A percentile compares a stretch with the other conserved stretches of the same genome.
phyloP scores from a whole-genome alignment of 2,329 filamentous ascomycete genomes.

The Colletotrichum gloeosporioides region DNA sequence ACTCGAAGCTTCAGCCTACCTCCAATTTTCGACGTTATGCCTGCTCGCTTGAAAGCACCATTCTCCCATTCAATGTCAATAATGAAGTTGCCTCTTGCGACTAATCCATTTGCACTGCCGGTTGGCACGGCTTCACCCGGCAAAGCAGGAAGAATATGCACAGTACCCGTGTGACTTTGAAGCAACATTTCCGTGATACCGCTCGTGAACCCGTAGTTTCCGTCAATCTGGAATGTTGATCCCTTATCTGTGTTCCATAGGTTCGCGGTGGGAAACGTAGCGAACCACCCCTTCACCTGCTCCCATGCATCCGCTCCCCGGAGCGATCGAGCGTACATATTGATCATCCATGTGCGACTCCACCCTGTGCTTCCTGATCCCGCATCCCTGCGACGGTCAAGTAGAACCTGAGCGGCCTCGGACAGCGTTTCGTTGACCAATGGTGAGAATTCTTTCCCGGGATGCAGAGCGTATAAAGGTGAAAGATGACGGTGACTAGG shows the following conservation, averaged over 20 bases:
- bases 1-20: background rate
- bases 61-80: background rate
- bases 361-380: slow-evolving; percentile 20
- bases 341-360: background rate
- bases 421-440: slow-evolving; percentile 32
- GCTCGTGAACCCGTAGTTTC: slow-evolving; percentile 51
- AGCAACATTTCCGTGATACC: slow-evolving; percentile 50
- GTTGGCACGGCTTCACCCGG: background rate
- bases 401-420: slow-evolving; percentile 17
- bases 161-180: slow-evolving; percentile 37
- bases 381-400: slow-evolving; percentile 2
- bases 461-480: slow-evolving; percentile 51
- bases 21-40: background rate
- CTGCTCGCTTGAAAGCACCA: background rate
- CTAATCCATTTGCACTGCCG: background rate
- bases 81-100: background rate
- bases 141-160: slow-evolving; percentile 30
- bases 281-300: slow-evolving; percentile 39
- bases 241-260: slow-evolving; percentile 36
- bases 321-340: background rate
- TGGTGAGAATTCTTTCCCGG: slow-evolving; percentile 30
- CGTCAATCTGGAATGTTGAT: slow-evolving; percentile 50
- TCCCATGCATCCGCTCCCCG: slow-evolving; percentile 30
- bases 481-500: slow-evolving; percentile 56
- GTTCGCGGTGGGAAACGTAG: slow-evolving; percentile 43